Percentiles rank a stretch among this genome's conserved stretches.
phyloP scores from a whole-genome alignment of 495 filamentous ascomycete species.

The Baudoinia panamericana region DNA sequence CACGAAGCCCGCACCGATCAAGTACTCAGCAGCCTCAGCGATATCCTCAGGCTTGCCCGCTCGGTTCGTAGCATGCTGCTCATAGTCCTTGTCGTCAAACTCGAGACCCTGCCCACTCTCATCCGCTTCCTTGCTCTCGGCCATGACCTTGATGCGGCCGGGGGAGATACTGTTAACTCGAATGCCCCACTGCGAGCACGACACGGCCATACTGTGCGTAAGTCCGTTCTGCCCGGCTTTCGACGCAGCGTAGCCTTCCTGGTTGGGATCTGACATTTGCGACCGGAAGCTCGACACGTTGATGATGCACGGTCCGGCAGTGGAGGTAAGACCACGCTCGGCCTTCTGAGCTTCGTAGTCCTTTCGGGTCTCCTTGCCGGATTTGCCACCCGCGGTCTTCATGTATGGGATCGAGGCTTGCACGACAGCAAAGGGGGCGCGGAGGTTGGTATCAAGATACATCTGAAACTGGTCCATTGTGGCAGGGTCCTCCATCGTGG shows the following conservation, averaged over 20 bases:
- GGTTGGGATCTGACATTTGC: conserved; percentile 20
- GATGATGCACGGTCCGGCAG: conserved; percentile 20
- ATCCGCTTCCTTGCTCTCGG: conserved; percentile 22
- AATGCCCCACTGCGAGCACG: conserved; percentile 10
- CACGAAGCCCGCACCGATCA: conserved; percentile 21
- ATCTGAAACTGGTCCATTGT: conserved; percentile 6
- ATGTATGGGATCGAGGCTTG: conserved; percentile 17
- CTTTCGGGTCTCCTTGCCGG: not conserved
- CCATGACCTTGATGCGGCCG: conserved; percentile 21
- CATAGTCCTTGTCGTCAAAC: conserved; percentile 15
- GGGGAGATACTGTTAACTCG: conserved; percentile 21
- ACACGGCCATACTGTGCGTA: conserved; percentile 21
- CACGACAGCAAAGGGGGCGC: conserved; percentile 11
- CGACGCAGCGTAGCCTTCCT: conserved; percentile 22
- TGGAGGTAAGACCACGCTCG: not conserved
- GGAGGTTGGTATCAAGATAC: conserved; percentile 17
- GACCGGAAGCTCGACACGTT: conserved; percentile 23
- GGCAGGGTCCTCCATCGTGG: conserved; percentile 7
- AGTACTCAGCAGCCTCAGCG: conserved; percentile 23
- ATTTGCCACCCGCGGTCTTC: not conserved
- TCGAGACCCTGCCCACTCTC: conserved; percentile 10
- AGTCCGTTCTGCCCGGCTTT: conserved; percentile 23
- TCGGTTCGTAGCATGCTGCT: conserved; percentile 21
- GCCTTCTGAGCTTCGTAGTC: not conserved
- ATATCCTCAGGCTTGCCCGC: conserved; percentile 24